These are phyloP conservation scores for Collybiopsis confluens DNA, from an alignment of 768 basidiomycete species.

Conservation along the genomic window DNA sequence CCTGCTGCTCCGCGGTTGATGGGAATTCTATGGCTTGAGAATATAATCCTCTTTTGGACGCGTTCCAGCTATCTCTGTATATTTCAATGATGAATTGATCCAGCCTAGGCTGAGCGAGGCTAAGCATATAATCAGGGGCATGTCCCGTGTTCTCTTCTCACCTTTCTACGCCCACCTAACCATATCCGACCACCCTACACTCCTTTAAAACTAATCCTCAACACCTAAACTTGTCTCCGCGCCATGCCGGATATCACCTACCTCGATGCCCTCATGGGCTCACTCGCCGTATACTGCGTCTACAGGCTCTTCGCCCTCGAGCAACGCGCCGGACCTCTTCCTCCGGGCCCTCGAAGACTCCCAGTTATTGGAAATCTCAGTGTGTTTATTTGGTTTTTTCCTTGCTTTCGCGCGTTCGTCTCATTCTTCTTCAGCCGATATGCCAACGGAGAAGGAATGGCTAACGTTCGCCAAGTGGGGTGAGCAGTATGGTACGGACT, in stretches of 20 bases:
- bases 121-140: conserved; percentile 4
- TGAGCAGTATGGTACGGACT: conserved; percentile 15
- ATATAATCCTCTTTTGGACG: too few relatives aligned
- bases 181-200: neutral
- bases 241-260: neutral
- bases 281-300: neutral
- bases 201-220: neutral
- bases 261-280: neutral
- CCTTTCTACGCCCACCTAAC: neutral
- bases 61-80: too few relatives aligned
- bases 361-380: conserved; percentile 18
- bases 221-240: neutral
- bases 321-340: neutral
- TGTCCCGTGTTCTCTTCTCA: neutral
- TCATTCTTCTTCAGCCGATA: neutral
- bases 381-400: neutral
- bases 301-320: conserved; percentile 1
- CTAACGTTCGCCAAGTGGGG: conserved; percentile 16
- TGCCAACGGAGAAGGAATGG: conserved; percentile 15
- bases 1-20: too few relatives aligned
- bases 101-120: neutral
- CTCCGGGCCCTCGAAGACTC: conserved; percentile 14
- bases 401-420: too few relatives aligned
- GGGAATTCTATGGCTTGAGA: too few relatives aligned
- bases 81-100: neutral